Percentiles rank a stretch among this genome's conserved stretches.
Evolutionary conservation across 345 rosid species (phyloP).

Genomic region (Gossypium mustelinum): DNA sequence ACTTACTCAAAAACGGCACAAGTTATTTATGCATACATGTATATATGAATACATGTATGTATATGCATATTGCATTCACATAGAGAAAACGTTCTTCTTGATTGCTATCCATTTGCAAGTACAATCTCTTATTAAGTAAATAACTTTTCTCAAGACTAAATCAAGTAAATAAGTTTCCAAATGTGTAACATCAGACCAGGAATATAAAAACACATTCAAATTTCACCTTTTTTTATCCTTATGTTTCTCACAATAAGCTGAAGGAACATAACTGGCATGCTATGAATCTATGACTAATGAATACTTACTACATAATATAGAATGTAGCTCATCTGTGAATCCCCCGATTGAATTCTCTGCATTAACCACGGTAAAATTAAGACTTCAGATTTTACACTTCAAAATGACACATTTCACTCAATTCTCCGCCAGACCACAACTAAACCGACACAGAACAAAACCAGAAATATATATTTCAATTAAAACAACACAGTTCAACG

Average conservation of each 20-base stretch:
- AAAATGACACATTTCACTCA: neutral
- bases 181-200: neutral
- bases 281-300: neutral
- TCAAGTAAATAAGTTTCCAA: neutral
- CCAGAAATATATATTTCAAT: neutral
- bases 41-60: neutral
- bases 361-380: slow-evolving; percentile 9
- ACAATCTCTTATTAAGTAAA: slow-evolving; percentile 1
- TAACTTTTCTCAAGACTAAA: neutral
- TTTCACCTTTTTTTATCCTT: neutral
- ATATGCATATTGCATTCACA: neutral
- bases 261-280: neutral
- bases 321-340: slow-evolving; percentile 13
- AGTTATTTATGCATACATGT: neutral
- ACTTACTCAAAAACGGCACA: neutral
- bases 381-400: neutral
- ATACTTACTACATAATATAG: slow-evolving; percentile 31
- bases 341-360: slow-evolving; percentile 20
- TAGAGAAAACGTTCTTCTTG: neutral
- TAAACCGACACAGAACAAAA: neutral
- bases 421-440: neutral
- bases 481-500: neutral
- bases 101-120: neutral
- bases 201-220: neutral
- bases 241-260: neutral